Conservation (phyloP, 2,329 filamentous ascomycete species). For the Nemania serpens region DNA sequence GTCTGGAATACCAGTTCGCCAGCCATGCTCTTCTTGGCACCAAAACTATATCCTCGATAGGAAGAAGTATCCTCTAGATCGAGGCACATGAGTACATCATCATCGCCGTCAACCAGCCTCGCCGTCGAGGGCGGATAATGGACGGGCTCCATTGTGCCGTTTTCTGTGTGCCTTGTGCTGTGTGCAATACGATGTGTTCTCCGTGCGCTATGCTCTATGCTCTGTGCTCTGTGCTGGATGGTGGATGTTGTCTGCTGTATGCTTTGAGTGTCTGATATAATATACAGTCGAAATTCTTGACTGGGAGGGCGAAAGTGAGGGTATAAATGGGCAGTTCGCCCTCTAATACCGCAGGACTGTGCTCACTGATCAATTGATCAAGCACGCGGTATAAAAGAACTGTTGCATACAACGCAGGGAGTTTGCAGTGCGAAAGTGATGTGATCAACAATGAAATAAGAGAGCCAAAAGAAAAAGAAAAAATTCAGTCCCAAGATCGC, state of each 20-base stretch:
- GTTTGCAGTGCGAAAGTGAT: background rate
- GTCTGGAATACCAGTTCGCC: constrained; percentile 99
- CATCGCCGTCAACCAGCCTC: constrained; percentile 55
- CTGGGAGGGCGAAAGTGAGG: constrained; percentile 6
- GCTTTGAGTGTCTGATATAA: background rate
- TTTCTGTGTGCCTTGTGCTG: background rate
- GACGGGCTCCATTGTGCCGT: constrained; percentile 46
- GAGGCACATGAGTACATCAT: constrained; percentile 75
- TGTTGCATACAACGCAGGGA: background rate
- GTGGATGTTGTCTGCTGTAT: no score
- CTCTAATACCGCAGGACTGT: constrained; percentile 33
- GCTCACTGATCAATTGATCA: constrained; percentile 27
- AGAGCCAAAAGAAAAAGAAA: constrained; percentile 10
- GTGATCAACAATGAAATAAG: constrained; percentile 6
- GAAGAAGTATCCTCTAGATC: constrained; percentile 91
- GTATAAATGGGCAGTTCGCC: constrained; percentile 29
- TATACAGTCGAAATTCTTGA: background rate
- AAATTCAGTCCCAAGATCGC: constrained; percentile 25
- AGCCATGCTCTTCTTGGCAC: constrained; percentile 89
- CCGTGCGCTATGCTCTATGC: no score
- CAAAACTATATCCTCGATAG: constrained; percentile 96
- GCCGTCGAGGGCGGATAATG: constrained; percentile 64
- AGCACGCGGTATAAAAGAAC: background rate
- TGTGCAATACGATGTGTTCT: no score
- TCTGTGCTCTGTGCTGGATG: no score